Conservation (phyloP, 768 basidiomycete species). For the Collybia nuda region DNA sequence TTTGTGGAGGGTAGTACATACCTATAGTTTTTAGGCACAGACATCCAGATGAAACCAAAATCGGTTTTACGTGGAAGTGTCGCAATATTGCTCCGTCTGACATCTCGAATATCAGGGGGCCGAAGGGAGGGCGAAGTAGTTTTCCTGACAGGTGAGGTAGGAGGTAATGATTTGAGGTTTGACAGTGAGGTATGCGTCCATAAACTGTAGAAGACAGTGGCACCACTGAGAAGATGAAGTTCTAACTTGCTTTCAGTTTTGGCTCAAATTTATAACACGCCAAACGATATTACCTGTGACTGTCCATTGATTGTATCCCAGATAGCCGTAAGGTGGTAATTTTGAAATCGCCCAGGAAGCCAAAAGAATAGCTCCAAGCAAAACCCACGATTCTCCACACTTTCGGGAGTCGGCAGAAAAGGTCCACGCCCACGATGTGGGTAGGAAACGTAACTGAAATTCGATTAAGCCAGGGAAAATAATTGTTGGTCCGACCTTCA, state of each 20-base stretch:
- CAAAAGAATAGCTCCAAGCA: slow-evolving; percentile 62
- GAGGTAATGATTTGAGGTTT: slow-evolving; percentile 13
- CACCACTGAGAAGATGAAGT: slow-evolving; percentile 51
- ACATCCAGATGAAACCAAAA: slow-evolving; percentile 86
- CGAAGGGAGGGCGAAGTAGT: slow-evolving; percentile 40
- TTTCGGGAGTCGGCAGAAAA: slow-evolving; percentile 64
- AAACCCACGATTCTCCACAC: slow-evolving; percentile 61
- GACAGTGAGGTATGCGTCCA: slow-evolving; percentile 56
- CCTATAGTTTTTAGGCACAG: slow-evolving; percentile 87
- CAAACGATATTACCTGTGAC: slow-evolving; percentile 44
- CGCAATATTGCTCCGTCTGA: slow-evolving; percentile 32
- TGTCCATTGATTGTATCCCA: slow-evolving; percentile 40
- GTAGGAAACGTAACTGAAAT: slow-evolving; percentile 43
- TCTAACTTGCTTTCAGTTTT: slow-evolving; percentile 36
- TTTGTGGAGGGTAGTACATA: slow-evolving; percentile 18
- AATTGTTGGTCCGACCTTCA: slow-evolving; percentile 20
- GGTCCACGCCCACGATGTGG: slow-evolving; percentile 36
- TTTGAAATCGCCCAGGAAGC: slow-evolving; percentile 50
- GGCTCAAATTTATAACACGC: slow-evolving; percentile 4
- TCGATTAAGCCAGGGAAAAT: slow-evolving; percentile 51
- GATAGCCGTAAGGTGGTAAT: slow-evolving; percentile 21
- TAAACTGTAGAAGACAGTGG: slow-evolving; percentile 58
- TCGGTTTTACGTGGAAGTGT: slow-evolving; percentile 40
- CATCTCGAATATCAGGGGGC: slow-evolving; percentile 44
- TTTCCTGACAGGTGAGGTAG: slow-evolving; percentile 8